phyloP scores from a whole-genome alignment of 257 asterid species.

The Solanum pimpinellifolium region DNA sequence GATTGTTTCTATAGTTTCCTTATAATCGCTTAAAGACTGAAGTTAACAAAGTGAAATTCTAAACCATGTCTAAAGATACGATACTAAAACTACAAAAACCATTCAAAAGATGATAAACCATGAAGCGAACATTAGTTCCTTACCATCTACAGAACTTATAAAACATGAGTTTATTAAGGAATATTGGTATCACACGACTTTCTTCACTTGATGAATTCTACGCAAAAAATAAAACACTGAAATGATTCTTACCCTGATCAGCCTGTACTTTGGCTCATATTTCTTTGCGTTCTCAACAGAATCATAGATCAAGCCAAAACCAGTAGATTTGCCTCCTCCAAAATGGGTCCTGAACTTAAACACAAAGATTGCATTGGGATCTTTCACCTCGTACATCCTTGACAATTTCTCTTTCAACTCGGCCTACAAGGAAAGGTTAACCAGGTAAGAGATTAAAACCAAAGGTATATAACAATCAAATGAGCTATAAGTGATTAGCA shows the following conservation, averaged over 20 bases:
- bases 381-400: conserved; percentile 56
- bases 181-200: background rate
- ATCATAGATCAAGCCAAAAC: conserved; percentile 77
- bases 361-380: conserved; percentile 53
- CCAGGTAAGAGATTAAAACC: background rate
- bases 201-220: background rate
- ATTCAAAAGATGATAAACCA: background rate
- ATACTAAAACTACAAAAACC: background rate
- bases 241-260: conserved; percentile 53
- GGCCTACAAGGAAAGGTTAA: conserved; percentile 21
- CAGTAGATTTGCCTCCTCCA: conserved; percentile 82
- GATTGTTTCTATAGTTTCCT: background rate
- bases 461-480: background rate
- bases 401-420: conserved; percentile 66
- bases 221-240: background rate
- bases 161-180: background rate
- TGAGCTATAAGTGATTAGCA: background rate
- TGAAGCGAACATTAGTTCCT: background rate
- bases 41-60: background rate
- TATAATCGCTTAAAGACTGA: background rate
- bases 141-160: background rate
- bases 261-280: conserved; percentile 81
- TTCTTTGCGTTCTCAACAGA: conserved; percentile 73
- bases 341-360: conserved; percentile 73
- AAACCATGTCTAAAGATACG: background rate